Conservation (phyloP, 2,329 filamentous ascomycete species). For the Pseudocercospora fuligena region DNA sequence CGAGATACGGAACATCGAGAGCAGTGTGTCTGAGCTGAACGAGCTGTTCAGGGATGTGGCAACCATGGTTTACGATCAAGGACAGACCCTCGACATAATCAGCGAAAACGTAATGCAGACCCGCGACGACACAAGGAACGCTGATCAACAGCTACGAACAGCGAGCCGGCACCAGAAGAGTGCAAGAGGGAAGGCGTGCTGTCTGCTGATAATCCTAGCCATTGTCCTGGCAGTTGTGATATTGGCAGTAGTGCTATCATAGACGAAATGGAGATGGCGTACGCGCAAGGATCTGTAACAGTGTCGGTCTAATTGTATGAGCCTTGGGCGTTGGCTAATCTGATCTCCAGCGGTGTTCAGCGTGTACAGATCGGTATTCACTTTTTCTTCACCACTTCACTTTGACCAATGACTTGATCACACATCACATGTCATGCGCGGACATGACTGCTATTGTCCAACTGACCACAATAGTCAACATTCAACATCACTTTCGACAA, state of each 20-base stretch:
- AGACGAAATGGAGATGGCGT: background rate
- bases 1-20: slow-evolving; percentile 97
- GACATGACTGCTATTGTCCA: background rate
- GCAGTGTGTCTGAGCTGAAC: slow-evolving; percentile 92
- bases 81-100: slow-evolving; percentile 84
- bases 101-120: slow-evolving; percentile 85
- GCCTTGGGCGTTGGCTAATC: background rate
- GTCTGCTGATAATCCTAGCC: slow-evolving; percentile 82
- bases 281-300: background rate
- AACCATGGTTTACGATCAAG: slow-evolving; percentile 94
- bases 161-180: slow-evolving; percentile 94
- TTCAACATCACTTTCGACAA: background rate
- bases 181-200: slow-evolving; percentile 92
- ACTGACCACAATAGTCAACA: background rate
- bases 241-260: slow-evolving; percentile 81
- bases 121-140: slow-evolving; percentile 78
- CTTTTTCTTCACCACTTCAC: background rate
- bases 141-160: slow-evolving; percentile 81
- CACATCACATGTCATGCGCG: background rate
- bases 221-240: slow-evolving; percentile 90
- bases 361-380: slow-evolving; percentile 3
- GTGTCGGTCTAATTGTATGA: background rate
- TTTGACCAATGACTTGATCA: background rate
- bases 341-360: slow-evolving; percentile 5
- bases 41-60: slow-evolving; percentile 98